Conservation (phyloP, 1,139 yeast genomes). For the Yamadazyma pseudoaaseri region DNA sequence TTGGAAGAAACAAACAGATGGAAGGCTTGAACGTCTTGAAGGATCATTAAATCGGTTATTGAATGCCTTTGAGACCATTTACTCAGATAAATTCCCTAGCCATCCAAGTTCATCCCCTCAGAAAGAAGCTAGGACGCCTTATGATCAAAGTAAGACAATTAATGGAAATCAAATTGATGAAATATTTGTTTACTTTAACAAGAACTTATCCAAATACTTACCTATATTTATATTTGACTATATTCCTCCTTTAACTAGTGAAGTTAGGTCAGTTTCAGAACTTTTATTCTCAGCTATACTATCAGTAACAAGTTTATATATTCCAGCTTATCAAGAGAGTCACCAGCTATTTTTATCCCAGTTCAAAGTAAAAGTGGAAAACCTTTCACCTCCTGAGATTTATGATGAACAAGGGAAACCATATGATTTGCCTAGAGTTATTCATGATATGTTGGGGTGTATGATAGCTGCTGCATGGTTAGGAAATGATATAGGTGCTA, state of each 20-base stretch:
- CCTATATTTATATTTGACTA: slow-evolving; percentile 11
- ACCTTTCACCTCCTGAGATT: slow-evolving; percentile 7
- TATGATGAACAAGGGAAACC: slow-evolving; percentile 7
- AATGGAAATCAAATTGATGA: slow-evolving; percentile 1
- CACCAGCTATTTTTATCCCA: slow-evolving; percentile 2
- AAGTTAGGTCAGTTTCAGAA: slow-evolving; percentile 3
- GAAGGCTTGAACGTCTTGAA: slow-evolving; percentile 2
- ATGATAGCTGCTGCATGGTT: slow-evolving; percentile 10
- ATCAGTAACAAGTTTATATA: slow-evolving; percentile 7
- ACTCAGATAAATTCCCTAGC: neutral
- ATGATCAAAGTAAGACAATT: neutral
- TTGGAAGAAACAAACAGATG: slow-evolving; percentile 4
- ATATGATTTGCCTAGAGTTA: slow-evolving; percentile 3
- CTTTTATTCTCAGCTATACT: slow-evolving; percentile 5
- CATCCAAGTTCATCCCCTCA: neutral
- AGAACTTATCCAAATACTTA: slow-evolving; percentile 7
- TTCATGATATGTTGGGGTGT: slow-evolving; percentile 9
- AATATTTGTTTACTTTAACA: slow-evolving; percentile 5
- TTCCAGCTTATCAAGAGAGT: slow-evolving; percentile 4
- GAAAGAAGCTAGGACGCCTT: no score
- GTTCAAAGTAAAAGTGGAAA: slow-evolving; percentile 3
- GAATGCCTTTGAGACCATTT: neutral
- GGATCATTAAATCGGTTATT: neutral
- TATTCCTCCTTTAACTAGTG: slow-evolving; percentile 6
- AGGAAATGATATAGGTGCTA: slow-evolving; percentile 9